phyloP scores from a whole-genome alignment of 371 early-diverging fungal genomes.

The Coemansia sp. region DNA sequence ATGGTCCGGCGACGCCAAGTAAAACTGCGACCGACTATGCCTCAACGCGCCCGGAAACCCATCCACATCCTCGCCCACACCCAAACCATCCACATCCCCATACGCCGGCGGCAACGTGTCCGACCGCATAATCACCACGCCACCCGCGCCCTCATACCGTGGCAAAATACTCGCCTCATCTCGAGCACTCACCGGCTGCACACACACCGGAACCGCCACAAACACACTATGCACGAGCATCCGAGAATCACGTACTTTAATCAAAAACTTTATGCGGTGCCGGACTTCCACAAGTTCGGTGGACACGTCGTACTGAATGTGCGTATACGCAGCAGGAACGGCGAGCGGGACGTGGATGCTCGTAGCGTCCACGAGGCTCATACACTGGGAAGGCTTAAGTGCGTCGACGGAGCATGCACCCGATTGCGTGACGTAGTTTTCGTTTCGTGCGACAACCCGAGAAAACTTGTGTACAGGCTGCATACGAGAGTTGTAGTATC shows the following conservation, averaged over 20 bases:
- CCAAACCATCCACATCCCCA: neutral
- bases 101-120: conserved; percentile 41
- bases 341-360: conserved; percentile 33
- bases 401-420: conserved; percentile 25
- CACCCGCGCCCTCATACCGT: conserved; percentile 42
- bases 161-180: conserved; percentile 43
- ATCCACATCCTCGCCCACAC: conserved; percentile 15
- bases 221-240: conserved; percentile 42
- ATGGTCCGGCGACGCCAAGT: conserved; percentile 38
- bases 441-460: conserved; percentile 43
- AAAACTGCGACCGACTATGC: conserved; percentile 40
- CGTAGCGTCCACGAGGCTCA: conserved; percentile 32
- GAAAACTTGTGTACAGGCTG: conserved; percentile 23
- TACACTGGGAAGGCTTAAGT: conserved; percentile 16
- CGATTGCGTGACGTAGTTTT: conserved; percentile 19
- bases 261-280: conserved; percentile 49
- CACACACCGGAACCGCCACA: conserved; percentile 48
- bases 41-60: conserved; percentile 35
- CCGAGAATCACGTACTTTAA: conserved; percentile 38
- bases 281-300: conserved; percentile 46
- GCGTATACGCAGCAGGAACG: conserved; percentile 32
- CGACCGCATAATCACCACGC: conserved; percentile 39
- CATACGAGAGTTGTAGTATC: conserved; percentile 26
- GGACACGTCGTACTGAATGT: conserved; percentile 41
- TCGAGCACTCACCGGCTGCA: conserved; percentile 46